phyloP scores from a whole-genome alignment of 306 rosid genomes.

The Sechiopsis laciniata region DNA sequence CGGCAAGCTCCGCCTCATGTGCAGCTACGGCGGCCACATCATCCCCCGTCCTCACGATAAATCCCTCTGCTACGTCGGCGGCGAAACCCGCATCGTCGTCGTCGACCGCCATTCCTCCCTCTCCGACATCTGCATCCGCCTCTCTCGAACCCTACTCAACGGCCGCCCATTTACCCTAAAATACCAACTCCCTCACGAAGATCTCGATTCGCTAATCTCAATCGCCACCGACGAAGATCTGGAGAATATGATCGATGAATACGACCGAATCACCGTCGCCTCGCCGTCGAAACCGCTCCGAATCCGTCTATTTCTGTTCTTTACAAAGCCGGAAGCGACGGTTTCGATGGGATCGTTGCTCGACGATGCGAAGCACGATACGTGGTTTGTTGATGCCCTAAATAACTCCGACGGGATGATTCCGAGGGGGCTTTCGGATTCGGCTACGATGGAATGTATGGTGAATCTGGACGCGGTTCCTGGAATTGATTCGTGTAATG shows the following conservation, averaged over 20 bases:
- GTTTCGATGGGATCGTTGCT: constrained; percentile 78
- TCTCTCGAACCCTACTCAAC: constrained; percentile 60
- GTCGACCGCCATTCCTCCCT: constrained; percentile 64
- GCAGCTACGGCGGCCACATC: constrained; percentile 96
- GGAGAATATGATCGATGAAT: constrained; percentile 89
- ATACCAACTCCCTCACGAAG: constrained; percentile 82
- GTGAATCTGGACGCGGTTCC: constrained; percentile 49
- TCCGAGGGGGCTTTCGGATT: constrained; percentile 53
- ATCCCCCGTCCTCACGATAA: constrained; percentile 94
- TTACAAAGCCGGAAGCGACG: constrained; percentile 55
- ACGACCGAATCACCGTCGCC: constrained; percentile 46
- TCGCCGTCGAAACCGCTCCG: constrained; percentile 47
- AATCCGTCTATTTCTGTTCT: constrained; percentile 65
- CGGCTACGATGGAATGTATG: constrained; percentile 45
- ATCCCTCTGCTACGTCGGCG: constrained; percentile 78
- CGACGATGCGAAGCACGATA: constrained; percentile 75
- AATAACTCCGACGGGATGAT: constrained; percentile 52
- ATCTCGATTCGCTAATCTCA: constrained; percentile 67
- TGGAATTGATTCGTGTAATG: constrained; percentile 52
- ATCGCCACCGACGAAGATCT: constrained; percentile 84
- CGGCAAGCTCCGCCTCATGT: constrained; percentile 81
- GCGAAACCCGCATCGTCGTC: constrained; percentile 80
- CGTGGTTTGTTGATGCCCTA: constrained; percentile 91
- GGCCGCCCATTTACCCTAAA: constrained; percentile 81
- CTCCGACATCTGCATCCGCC: constrained; percentile 52